Conservation (phyloP, 108 stramenopile species). For the Fistulifera solaris region DNA sequence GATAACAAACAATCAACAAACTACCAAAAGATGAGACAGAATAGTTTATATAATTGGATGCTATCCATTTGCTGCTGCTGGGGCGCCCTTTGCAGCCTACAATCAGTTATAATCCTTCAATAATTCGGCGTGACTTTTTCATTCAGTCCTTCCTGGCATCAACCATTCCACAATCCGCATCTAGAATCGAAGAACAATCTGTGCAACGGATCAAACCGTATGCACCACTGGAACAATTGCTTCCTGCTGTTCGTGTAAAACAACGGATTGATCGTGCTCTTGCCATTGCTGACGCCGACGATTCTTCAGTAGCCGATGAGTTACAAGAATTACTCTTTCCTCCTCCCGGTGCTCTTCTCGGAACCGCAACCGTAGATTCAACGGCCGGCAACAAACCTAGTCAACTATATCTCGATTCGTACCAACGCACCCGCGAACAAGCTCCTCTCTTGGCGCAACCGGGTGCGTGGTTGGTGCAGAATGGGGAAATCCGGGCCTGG, state of each 20-base stretch:
- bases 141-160: no score
- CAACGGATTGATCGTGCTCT: constrained; percentile 25
- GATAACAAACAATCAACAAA: no score
- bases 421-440: constrained; percentile 19
- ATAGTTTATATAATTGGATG: no score
- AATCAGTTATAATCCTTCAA: no score
- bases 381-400: constrained; percentile 21
- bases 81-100: no score
- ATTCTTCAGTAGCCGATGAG: constrained; percentile 4
- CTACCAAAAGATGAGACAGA: no score
- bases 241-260: constrained; percentile 38
- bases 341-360: constrained; percentile 29
- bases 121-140: no score
- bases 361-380: constrained; percentile 6
- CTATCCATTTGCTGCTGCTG: no score
- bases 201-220: constrained; percentile 19
- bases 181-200: no score
- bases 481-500: constrained; percentile 48
- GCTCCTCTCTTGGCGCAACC: constrained; percentile 33
- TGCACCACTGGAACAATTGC: constrained; percentile 34
- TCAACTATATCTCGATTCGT: constrained; percentile 31
- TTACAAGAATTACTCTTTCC: constrained; percentile 26
- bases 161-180: no score
- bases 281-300: constrained; percentile 11
- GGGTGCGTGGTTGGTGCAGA: constrained; percentile 36